These are phyloP conservation scores for Penicillium cosmopolitanum DNA, from an alignment of 495 filamentous ascomycete species.

Conservation along the genomic window DNA sequence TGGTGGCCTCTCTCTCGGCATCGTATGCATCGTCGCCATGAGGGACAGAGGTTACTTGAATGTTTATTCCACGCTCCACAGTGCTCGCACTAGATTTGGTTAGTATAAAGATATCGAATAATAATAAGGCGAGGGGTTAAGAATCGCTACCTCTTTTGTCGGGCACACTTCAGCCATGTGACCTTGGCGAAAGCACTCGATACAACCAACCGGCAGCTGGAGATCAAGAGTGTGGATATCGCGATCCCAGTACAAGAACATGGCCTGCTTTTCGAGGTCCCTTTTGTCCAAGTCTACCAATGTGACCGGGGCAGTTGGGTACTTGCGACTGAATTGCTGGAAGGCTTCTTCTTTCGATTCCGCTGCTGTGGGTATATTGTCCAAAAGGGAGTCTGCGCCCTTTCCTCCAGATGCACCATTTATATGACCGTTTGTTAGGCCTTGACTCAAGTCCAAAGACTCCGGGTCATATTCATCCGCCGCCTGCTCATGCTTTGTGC, in stretches of 20 bases:
- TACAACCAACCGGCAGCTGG: slow-evolving; percentile 62
- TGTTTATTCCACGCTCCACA: slow-evolving; percentile 47
- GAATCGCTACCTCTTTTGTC: slow-evolving; percentile 42
- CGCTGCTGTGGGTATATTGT: not conserved
- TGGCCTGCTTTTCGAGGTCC: slow-evolving; percentile 47
- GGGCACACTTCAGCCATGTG: slow-evolving; percentile 52
- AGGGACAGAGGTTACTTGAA: slow-evolving; percentile 42
- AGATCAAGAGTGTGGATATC: slow-evolving; percentile 64
- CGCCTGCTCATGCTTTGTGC: slow-evolving; percentile 26
- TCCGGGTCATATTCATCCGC: slow-evolving; percentile 35
- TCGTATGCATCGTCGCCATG: slow-evolving; percentile 45
- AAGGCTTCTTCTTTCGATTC: slow-evolving; percentile 45
- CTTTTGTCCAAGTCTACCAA: slow-evolving; percentile 47
- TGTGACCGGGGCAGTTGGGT: slow-evolving; percentile 38
- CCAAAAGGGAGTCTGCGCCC: not conserved
- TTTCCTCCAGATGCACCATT: not conserved
- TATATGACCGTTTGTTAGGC: slow-evolving; percentile 5
- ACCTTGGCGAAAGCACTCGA: slow-evolving; percentile 49
- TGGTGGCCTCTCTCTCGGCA: slow-evolving; percentile 53
- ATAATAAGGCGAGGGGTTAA: not conserved
- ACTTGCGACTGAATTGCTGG: slow-evolving; percentile 37
- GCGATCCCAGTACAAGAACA: slow-evolving; percentile 56
- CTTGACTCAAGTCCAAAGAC: slow-evolving; percentile 12
- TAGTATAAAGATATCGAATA: not conserved
- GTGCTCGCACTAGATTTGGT: slow-evolving; percentile 39